Conservation (phyloP, 345 rosid genomes). For the Eutrema heterophyllum region DNA sequence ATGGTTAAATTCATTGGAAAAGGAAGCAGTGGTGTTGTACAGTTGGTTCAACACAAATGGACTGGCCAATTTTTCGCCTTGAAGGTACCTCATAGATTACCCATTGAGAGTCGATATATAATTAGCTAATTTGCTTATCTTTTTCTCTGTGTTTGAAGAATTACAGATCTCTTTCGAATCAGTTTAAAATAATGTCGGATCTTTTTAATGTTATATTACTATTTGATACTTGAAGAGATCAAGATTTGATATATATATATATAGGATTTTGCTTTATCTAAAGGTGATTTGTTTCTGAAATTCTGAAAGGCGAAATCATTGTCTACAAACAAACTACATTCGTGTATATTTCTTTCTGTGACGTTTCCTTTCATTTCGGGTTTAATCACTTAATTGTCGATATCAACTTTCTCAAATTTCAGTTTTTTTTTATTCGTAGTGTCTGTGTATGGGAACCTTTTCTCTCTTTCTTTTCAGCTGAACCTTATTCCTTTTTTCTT, state of each 20-base stretch:
- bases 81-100: constrained; percentile 43
- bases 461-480: neutral
- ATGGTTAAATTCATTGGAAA: constrained; percentile 79
- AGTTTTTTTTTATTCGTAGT: too few species aligned
- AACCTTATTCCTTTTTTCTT: neutral
- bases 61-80: constrained; percentile 83
- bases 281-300: neutral
- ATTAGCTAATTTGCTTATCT: neutral
- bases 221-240: too few species aligned
- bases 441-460: neutral
- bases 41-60: constrained; percentile 96
- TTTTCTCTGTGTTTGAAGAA: neutral
- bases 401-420: neutral
- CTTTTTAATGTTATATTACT: too few species aligned
- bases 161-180: neutral
- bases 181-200: neutral
- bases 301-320: neutral
- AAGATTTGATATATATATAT: neutral
- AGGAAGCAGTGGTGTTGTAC: constrained; percentile 92
- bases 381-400: neutral
- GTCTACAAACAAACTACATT: constrained; percentile 5
- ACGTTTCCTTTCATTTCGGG: neutral
- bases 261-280: neutral
- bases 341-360: neutral
- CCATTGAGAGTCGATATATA: neutral